Evolutionary conservation across 2,329 filamentous ascomycete species (phyloP), one percentile per base, ranked within the genome.

Genomic region (Madurella fahalii): DNA sequence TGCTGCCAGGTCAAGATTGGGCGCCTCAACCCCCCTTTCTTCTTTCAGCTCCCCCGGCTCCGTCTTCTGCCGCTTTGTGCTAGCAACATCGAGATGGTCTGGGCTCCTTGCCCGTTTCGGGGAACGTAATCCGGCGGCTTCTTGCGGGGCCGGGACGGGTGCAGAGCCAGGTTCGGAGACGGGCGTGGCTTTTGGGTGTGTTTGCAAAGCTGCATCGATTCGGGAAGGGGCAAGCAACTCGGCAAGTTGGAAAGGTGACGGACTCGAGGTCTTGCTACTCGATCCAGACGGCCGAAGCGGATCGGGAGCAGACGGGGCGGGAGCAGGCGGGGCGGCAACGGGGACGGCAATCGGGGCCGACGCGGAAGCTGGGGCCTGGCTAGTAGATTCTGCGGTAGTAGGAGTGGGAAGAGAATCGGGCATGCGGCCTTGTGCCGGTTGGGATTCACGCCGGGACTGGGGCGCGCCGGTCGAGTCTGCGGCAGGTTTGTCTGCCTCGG

Each of bases 1-100:
- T 18, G 62, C 63, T 1, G 59, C 66, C n/a, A 70, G 58, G 49
- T 69, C 67, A 42, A 62, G 58, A 40, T 50, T 58, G 9, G 56
- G 40, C 17, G 49, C 17, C 2, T 57, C 57, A 17, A 54, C 48
- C 15, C 50, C 39, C 32, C 25, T 44, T 17, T 46, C 53, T 0
- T 46, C 40, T 2, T 52, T 53, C 12, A 30, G 40, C 17, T 40
- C 48, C 25, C 18, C 31, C 3, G 58, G 51, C 25, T 65, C 65
- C 18, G 53, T 61, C 56, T 64, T 68, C 34, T 58, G 44, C 17
- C 66, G 61, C 50, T 69, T 69, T 2, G 32, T 47, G 47, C 32
- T 47, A 9, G 45, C 49, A 3, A 56, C 54, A 7, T 51, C 41
- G 12, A 53, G 44, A 7, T 17, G 30, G 20, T 63, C 61, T 12